phyloP scores from a whole-genome alignment of 164 flowering plant genomes.

The Magnolia officinalis region DNA sequence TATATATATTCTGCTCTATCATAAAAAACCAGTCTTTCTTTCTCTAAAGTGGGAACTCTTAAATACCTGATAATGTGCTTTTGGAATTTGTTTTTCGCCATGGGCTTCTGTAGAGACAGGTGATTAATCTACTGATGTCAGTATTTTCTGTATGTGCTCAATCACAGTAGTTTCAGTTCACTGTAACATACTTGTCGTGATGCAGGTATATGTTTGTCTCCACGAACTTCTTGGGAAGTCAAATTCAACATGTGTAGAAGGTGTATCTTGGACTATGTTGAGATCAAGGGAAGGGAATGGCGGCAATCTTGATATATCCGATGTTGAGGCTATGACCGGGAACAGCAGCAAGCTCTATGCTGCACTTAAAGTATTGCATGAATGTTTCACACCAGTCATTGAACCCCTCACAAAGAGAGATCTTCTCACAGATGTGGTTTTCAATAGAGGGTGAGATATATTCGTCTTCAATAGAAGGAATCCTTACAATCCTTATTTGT shows the following conservation, averaged over 20 bases:
- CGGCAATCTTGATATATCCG: constrained; percentile 13
- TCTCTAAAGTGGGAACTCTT: neutral
- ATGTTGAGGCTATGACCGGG: constrained; percentile 33
- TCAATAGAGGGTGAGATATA: constrained; percentile 51
- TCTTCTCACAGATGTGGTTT: constrained; percentile 69
- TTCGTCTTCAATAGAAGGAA: neutral
- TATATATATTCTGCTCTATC: neutral
- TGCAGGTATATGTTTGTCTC: constrained; percentile 59
- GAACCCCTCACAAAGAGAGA: constrained; percentile 51
- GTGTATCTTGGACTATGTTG: constrained; percentile 65
- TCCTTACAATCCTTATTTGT: neutral
- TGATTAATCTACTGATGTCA: neutral
- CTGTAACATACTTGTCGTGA: neutral
- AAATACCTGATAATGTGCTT: neutral
- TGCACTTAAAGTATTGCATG: constrained; percentile 79
- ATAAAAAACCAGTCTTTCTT: neutral
- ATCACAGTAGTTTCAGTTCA: neutral
- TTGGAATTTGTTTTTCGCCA: neutral
- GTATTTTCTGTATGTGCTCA: neutral
- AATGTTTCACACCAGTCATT: constrained; percentile 67
- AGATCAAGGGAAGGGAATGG: constrained; percentile 29
- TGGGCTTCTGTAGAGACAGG: neutral
- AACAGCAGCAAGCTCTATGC: constrained; percentile 54
- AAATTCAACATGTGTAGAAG: constrained; percentile 39
- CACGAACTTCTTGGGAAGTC: constrained; percentile 47